Base-by-base conservation (phyloP, 495 filamentous ascomycete species). In the Parmelia sp. region DNA sequence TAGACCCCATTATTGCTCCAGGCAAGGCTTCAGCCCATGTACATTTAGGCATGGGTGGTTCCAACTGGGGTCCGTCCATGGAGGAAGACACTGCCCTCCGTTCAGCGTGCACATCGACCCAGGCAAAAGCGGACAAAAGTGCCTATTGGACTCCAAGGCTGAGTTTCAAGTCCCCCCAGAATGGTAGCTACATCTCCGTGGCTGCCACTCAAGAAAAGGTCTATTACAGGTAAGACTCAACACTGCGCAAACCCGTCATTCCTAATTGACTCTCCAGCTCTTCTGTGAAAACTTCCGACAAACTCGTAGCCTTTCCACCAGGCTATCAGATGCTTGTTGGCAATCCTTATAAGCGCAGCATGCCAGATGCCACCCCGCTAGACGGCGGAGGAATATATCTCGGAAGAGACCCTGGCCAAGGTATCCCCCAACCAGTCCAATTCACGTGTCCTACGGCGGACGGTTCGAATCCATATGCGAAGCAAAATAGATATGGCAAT, bases 71-170 rank as follows among this genome's bases (percentile, higher is more conserved):
- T 62, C 77, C 88, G 69, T 79, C 73, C 53, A 86, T 86, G 77
- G 78, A 78, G 51, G 88, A 84, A 61, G 74, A 82, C 56, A 71
- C 77, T 35, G 79, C 88, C 15, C 75, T 81, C 56, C 65, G 75
- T 60, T 88, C 89, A 0, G 74, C 74, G 0, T 94, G 90, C 75
- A 87, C 85, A 58, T 86, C 86, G 14, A 85, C 88, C 66, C 78
- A 76, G 14, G 78, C 87, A 66, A 84, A 80, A 62, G 78, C 80
- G 63, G 90, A 94, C 73, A 77, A 86, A 67, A 88, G 84, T 68
- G 87, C 86, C 74, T 93, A 94, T 77, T 93, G 90, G 90, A 81
- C 86, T 56, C 87, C 90, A 3, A 73, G 74, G 44, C 78, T 92
- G 23, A 91, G 84, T 75, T 91, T 83, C 74, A 91, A 84, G 75